Percentiles rank a stretch among this genome's conserved stretches.
Evolutionary conservation across 352 stramenopile species (phyloP).

Genomic region (Pythium folliculosum): DNA sequence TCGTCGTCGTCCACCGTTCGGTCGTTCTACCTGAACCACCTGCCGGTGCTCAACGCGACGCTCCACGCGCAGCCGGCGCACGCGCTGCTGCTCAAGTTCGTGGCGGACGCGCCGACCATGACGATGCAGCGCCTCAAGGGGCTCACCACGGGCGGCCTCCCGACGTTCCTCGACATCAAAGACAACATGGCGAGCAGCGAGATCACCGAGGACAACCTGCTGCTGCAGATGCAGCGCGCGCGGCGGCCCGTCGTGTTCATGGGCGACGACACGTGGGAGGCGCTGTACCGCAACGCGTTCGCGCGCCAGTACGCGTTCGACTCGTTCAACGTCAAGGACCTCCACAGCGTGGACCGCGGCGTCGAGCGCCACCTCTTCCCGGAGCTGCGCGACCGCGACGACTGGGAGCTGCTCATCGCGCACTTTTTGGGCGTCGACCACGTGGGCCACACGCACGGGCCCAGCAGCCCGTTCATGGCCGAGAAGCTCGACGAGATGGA

Average conservation of each 20-base stretch:
- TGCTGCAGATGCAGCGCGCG: slow-evolving; percentile 81
- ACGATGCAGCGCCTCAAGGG: slow-evolving; percentile 98
- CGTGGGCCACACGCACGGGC: slow-evolving; percentile 97
- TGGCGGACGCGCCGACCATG: slow-evolving; percentile 97
- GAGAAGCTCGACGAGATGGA: slow-evolving; percentile 97
- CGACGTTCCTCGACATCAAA: slow-evolving; percentile 98
- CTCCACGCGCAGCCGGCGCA: slow-evolving; percentile 50
- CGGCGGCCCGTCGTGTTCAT: slow-evolving; percentile 92
- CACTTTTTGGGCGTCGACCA: slow-evolving; percentile 96
- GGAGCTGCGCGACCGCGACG: slow-evolving; percentile 43
- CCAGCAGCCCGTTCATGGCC: slow-evolving; percentile 93
- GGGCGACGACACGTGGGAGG: slow-evolving; percentile 98
- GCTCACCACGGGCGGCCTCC: slow-evolving; percentile 95
- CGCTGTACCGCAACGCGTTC: slow-evolving; percentile 93
- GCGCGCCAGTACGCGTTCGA: slow-evolving; percentile 93
- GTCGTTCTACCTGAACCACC: slow-evolving; percentile 81
- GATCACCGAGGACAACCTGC: slow-evolving; percentile 96
- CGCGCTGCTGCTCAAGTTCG: slow-evolving; percentile 92
- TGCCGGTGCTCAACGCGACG: slow-evolving; percentile 78
- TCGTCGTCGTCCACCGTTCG: slow-evolving; percentile 13
- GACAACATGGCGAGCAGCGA: slow-evolving; percentile 91
- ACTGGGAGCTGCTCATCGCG: slow-evolving; percentile 85
- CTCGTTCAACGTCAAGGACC: slow-evolving; percentile 98
- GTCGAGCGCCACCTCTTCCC: slow-evolving; percentile 75
- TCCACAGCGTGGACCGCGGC: slow-evolving; percentile 97